Base-by-base conservation (phyloP, 2,329 filamentous ascomycete genomes). In the Calonectria hongkongensis region DNA sequence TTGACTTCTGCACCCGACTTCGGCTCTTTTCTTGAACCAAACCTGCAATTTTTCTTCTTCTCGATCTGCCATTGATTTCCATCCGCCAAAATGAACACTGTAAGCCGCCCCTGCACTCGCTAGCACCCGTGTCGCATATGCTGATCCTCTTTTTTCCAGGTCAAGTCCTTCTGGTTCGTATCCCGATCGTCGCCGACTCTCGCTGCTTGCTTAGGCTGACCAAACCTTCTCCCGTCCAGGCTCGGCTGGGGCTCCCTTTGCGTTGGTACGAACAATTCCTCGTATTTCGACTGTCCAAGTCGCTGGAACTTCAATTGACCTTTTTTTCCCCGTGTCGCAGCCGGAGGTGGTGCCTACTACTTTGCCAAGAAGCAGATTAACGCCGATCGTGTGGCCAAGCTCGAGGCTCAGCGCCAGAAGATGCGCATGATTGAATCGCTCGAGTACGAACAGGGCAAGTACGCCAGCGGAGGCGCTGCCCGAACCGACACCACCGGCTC, bases 351-450 rank as follows among this genome's bases (percentile, higher is more conserved):
- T 75, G 95, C 96, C 81, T 99, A 98, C 89, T 95, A 94, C 88
- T 98, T 98, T 83, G 97, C 97, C 76, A 99, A 99, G 89, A 90
- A 92, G 82, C 93, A 93, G 84, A 98, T 99, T 89, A 98, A 98
- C 83, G 94, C 94, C 78, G 95, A 98, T 85, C 94, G 96, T 76
- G 89, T 91, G 73, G 87, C 91, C 73, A 92, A 94, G 80, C 91
- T 94, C 76, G 90, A 94, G 79, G 92, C 94, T 73, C 89, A 88
- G 71, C 89, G 90, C 68, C 86, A 91, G 78, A 92, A 93, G 86
- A 93, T 89, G 86, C 89, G 89, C 71, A 86, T 88, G 78, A 86
- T 88, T 48, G 85, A 89, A 30, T 87, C 87, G n/a, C 84, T 92
- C 73, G 90, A 92, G 79, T 84, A 89, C 75, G 83, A 84, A 51